Percentiles rank a stretch among this genome's conserved stretches.
These are phyloP conservation scores for Colletotrichum paranaense DNA, from an alignment of 2,329 filamentous ascomycete species.

Conservation along the genomic window DNA sequence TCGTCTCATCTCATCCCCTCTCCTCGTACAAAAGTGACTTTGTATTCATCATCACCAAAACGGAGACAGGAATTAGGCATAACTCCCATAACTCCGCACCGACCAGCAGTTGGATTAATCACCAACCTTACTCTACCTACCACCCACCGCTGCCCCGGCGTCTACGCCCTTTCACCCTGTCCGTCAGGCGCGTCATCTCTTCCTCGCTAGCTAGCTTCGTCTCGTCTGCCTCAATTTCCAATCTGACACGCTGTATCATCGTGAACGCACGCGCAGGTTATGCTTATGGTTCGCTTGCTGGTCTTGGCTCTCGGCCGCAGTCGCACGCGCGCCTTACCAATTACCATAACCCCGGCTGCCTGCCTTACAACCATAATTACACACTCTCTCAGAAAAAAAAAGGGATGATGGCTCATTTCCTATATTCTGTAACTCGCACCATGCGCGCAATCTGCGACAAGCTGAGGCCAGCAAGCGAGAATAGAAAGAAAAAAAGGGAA, in stretches of 20 bases:
- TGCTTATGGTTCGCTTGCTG: background rate
- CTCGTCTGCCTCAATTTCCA: background rate
- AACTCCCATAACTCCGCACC: constrained; percentile 31
- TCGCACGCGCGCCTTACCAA: no score
- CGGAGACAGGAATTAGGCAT: constrained; percentile 17
- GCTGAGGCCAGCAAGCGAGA: constrained; percentile 17
- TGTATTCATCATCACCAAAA: background rate
- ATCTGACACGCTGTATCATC: constrained; percentile 1
- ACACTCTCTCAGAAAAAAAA: background rate
- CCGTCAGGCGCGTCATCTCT: constrained; percentile 13
- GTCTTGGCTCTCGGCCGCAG: background rate
- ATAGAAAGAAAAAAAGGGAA: background rate
- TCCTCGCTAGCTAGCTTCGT: background rate
- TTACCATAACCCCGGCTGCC: background rate
- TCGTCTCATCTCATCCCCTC: background rate
- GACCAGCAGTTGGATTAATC: constrained; percentile 16
- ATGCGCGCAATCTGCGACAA: constrained; percentile 13
- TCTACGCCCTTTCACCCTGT: background rate
- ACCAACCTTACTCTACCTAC: background rate
- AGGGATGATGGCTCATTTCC: background rate
- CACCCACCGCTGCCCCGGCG: background rate
- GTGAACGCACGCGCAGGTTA: background rate
- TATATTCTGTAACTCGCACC: background rate
- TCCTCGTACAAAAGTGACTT: no score
- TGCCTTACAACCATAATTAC: background rate